Evolutionary conservation across 768 basidiomycete genomes (phyloP).

Genomic region (Mrakia blollopis): DNA sequence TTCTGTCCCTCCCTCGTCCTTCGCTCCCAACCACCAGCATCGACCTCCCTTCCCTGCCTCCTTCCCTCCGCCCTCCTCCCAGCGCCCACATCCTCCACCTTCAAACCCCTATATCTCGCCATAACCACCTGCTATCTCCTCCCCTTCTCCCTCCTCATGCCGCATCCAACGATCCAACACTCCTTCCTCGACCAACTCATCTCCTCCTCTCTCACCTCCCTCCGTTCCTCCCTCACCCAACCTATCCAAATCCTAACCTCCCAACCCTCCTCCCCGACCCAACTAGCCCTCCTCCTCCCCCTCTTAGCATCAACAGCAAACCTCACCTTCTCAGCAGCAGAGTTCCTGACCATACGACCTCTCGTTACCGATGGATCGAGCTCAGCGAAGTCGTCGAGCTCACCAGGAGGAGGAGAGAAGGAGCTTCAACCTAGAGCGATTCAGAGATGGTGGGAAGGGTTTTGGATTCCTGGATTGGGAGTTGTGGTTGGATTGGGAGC

Average conservation of each 20-base stretch:
- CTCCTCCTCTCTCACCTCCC: not conserved
- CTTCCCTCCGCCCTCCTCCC: not conserved
- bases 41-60: not conserved
- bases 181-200: conserved; percentile 8
- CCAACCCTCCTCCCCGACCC: not conserved
- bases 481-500: not conserved
- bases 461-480: conserved; percentile 6
- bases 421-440: not conserved
- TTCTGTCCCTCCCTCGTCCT: no score
- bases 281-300: conserved; percentile 9
- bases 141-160: not conserved
- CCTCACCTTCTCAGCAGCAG: not conserved
- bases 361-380: not conserved
- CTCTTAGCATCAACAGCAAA: not conserved
- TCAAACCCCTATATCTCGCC: not conserved
- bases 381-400: not conserved
- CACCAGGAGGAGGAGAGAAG: not conserved
- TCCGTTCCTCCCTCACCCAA: not conserved
- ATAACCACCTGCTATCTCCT: no score
- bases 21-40: no score
- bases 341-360: not conserved
- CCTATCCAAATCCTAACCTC: not conserved
- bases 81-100: no score
- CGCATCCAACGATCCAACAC: not conserved
- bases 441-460: conserved; percentile 14